Evolutionary conservation across 345 rosid species (phyloP), one percentile per base, ranked within the genome.

Genomic region (Limnanthes douglasii): DNA sequence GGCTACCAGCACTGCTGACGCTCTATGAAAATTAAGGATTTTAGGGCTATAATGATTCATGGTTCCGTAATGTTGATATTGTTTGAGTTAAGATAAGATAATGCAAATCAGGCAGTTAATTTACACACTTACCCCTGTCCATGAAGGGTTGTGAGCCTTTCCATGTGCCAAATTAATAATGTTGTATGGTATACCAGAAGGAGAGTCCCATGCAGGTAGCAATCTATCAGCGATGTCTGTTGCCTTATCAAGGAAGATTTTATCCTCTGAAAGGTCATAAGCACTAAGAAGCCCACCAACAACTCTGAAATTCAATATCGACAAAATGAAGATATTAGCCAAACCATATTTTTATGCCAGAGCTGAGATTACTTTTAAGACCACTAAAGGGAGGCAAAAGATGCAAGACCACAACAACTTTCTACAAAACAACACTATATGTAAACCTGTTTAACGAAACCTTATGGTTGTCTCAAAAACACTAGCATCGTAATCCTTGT

Each of bases 391-490:
- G 1, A 6, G 28, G 31, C 46, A 55, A 43, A 6, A 40, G 26
- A 41, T 19, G 10, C n/a, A 11, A 6, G 12, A 15, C n/a, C 5
- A 31, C 36, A n/a, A n/a, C n/a, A n/a, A n/a, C n/a, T n/a, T 11
- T 34, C 14, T 33, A 44, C 47, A 37, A 56, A 44, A 50, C 24
- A 59, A 57, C 54, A 50, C 58, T 44, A 65, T 18, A 55, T n/a
- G 61, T 75, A 77, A 84, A 84, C 88, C 76, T 80, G 57, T 62
- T 46, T 61, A 65, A 69, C 20, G 70, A 51, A 64, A 85, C 99
- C 99, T 92, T 75, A 92, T 92, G 73, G 99, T 85, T 72, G 99
- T 92, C 69, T 85, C 96, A 32, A 85, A 92, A 50, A 92, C 93
- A 52, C 95, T 92, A 41, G 96, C 99, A 34, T 75, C 94, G 41